A percentile compares a stretch with the other conserved stretches of the same genome.
Evolutionary conservation across 331 rosid species (phyloP).

Genomic region (Acacia concinna): DNA sequence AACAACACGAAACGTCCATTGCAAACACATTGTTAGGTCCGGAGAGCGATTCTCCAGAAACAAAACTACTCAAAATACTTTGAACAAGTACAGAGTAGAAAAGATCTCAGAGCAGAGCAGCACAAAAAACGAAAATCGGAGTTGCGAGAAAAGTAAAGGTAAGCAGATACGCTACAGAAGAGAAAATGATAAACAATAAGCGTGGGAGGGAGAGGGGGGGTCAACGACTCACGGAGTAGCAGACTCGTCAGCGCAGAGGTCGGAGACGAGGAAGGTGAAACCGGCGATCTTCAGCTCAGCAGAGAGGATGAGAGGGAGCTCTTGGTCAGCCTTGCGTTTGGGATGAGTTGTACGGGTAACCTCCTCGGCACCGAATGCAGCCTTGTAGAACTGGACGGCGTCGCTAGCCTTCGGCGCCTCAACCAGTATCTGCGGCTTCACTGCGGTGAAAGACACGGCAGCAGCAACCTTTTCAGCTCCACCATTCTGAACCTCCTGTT

Average conservation of each 20-base stretch:
- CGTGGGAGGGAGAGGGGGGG: background rate
- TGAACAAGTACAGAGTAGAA: background rate
- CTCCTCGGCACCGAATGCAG: slow-evolving; percentile 78
- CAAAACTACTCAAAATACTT: too few relatives aligned
- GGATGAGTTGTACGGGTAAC: slow-evolving; percentile 49
- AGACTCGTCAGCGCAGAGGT: slow-evolving; percentile 38
- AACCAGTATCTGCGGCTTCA: slow-evolving; percentile 56
- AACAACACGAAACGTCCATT: background rate
- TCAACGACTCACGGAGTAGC: slow-evolving; percentile 42
- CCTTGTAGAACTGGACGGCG: slow-evolving; percentile 79
- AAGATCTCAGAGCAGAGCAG: background rate
- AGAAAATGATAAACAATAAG: background rate
- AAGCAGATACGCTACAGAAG: background rate
- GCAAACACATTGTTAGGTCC: background rate
- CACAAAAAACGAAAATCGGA: background rate
- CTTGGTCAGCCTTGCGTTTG: slow-evolving; percentile 90
- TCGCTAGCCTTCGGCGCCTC: slow-evolving; percentile 71
- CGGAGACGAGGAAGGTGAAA: slow-evolving; percentile 51
- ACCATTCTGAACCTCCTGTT: slow-evolving; percentile 59
- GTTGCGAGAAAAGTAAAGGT: background rate
- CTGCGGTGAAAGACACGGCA: slow-evolving; percentile 36
- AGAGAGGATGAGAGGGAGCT: slow-evolving; percentile 55
- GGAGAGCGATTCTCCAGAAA: background rate
- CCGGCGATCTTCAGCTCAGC: slow-evolving; percentile 67
- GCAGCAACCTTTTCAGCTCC: slow-evolving; percentile 35